phyloP scores from a whole-genome alignment of 2,329 filamentous ascomycete species.

The Pseudogymnoascus sp. region DNA sequence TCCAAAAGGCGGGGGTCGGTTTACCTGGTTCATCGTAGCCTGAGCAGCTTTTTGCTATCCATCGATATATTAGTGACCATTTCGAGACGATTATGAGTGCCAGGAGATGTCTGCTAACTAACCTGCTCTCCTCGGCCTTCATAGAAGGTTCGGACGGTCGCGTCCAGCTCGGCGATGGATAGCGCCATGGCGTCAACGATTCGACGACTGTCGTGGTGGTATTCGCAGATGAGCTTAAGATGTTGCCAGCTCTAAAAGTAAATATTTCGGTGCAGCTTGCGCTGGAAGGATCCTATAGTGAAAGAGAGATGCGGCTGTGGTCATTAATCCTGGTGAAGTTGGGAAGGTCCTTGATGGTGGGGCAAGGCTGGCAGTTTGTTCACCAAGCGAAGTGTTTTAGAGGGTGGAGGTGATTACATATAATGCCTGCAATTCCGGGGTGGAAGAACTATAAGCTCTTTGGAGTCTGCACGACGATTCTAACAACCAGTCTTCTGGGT shows the following conservation, averaged over 20 bases:
- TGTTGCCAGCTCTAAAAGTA: not conserved
- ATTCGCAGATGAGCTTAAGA: slow-evolving; percentile 9
- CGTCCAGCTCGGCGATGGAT: slow-evolving; percentile 90
- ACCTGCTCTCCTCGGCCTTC: slow-evolving; percentile 92
- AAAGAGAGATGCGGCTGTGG: slow-evolving; percentile 8
- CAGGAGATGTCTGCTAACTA: slow-evolving; percentile 30
- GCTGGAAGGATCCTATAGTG: slow-evolving; percentile 6
- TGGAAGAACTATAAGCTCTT: slow-evolving; percentile 7
- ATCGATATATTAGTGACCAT: slow-evolving; percentile 32
- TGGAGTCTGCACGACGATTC: not conserved
- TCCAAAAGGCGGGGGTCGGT: slow-evolving; percentile 20
- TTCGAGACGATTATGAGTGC: not conserved
- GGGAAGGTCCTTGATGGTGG: slow-evolving; percentile 8
- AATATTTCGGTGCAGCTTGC: slow-evolving; percentile 11
- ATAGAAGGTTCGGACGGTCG: slow-evolving; percentile 92
- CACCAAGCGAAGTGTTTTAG: slow-evolving; percentile 9
- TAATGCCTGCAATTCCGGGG: slow-evolving; percentile 6
- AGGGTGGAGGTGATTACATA: slow-evolving; percentile 9
- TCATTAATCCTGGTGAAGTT: slow-evolving; percentile 8
- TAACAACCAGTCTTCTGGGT: not conserved
- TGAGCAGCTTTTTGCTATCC: slow-evolving; percentile 91
- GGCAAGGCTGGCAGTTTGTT: slow-evolving; percentile 9
- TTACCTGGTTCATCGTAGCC: slow-evolving; percentile 83
- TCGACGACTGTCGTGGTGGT: not conserved
- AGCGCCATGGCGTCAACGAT: slow-evolving; percentile 47